Evolutionary conservation across 352 stramenopile species (phyloP).

Genomic region (Pythium grandisporangium): DNA sequence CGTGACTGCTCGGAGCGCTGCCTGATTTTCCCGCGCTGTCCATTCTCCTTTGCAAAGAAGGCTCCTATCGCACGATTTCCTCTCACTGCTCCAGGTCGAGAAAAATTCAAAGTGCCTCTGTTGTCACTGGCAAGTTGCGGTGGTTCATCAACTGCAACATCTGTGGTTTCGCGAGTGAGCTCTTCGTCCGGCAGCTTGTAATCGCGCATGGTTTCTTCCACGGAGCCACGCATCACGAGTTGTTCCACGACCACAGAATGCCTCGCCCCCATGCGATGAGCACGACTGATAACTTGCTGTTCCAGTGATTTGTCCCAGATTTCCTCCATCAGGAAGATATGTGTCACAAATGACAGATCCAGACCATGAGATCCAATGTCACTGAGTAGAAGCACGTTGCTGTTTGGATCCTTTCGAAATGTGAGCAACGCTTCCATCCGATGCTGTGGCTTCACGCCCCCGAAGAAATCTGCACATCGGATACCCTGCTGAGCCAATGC

Average conservation of each 20-base stretch:
- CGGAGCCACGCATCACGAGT: constrained; percentile 78
- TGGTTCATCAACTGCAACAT: not conserved
- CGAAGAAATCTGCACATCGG: constrained; percentile 53
- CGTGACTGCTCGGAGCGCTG: not conserved
- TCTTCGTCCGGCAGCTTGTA: constrained; percentile 25
- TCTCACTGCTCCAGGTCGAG: no score
- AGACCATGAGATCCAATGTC: constrained; percentile 94
- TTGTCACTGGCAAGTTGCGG: no score
- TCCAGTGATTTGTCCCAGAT: constrained; percentile 95
- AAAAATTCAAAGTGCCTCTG: no score
- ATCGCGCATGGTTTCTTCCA: constrained; percentile 81
- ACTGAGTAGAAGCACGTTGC: constrained; percentile 90
- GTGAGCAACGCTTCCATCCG: constrained; percentile 45
- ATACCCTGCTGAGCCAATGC: constrained; percentile 65
- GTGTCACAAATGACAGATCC: constrained; percentile 96
- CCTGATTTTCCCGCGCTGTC: no score
- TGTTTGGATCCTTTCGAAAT: constrained; percentile 51
- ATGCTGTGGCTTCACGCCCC: constrained; percentile 20
- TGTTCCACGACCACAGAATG: constrained; percentile 91
- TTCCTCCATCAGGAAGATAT: constrained; percentile 97
- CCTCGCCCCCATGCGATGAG: constrained; percentile 93
- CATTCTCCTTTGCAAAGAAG: constrained; percentile 5
- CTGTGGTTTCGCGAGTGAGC: not conserved
- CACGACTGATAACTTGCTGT: constrained; percentile 92
- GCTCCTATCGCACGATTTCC: constrained; percentile 1